Percentiles rank a stretch among this genome's conserved stretches.
Conservation (phyloP, 495 filamentous ascomycete genomes). For the Hyaloscypha finlandica region DNA sequence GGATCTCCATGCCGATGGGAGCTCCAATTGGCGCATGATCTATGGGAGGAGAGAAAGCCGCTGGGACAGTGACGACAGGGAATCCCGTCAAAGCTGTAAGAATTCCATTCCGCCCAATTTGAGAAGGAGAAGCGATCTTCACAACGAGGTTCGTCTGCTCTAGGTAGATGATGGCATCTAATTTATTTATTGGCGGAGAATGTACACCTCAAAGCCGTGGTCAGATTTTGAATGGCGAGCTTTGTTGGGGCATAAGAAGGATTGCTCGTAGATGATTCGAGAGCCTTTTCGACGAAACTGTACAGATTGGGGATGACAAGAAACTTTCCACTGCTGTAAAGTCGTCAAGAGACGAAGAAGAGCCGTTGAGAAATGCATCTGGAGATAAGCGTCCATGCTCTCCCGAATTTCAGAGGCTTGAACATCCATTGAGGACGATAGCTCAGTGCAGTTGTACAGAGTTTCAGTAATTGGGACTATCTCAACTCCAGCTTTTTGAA, state of each 20-base stretch:
- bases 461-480: conserved; percentile 50
- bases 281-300: conserved; percentile 49
- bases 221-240: conserved; percentile 49
- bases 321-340: conserved; percentile 48
- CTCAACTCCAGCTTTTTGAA: conserved; percentile 37
- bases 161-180: conserved; percentile 66
- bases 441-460: conserved; percentile 50
- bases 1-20: conserved; percentile 66
- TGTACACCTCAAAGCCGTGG: conserved; percentile 43
- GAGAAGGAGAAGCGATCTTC: conserved; percentile 52
- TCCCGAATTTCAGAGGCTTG: conserved; percentile 60
- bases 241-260: conserved; percentile 45
- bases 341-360: conserved; percentile 42
- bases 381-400: conserved; percentile 50
- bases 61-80: conserved; percentile 64
- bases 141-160: conserved; percentile 67
- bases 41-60: conserved; percentile 38
- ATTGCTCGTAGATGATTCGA: conserved; percentile 47
- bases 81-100: conserved; percentile 62
- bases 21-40: conserved; percentile 53
- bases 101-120: conserved; percentile 64
- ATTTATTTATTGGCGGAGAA: conserved; percentile 45
- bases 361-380: conserved; percentile 35
- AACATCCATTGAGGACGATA: conserved; percentile 50
- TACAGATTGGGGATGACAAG: conserved; percentile 61